Percentiles rank a stretch among this genome's conserved stretches.
These are phyloP conservation scores for Eragrostis tef DNA, from an alignment of 202 grass and related monocot species.

Conservation along the genomic window DNA sequence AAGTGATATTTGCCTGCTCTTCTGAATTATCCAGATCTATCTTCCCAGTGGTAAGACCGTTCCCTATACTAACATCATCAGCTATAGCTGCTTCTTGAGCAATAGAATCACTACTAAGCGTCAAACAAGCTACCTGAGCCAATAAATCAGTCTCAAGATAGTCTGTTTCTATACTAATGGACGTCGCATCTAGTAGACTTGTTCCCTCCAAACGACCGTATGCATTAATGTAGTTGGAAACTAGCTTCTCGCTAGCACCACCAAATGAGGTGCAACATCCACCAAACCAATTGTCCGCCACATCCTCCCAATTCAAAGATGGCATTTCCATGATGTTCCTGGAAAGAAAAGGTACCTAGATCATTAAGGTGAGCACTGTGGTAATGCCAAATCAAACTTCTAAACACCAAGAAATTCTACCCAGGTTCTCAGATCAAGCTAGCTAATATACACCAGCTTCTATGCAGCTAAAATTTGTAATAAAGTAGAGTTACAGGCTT, in stretches of 20 bases:
- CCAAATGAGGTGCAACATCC: conserved; percentile 96
- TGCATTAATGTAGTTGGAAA: conserved; percentile 66
- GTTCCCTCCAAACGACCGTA: conserved; percentile 60
- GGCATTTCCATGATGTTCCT: conserved; percentile 93
- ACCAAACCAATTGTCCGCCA: conserved; percentile 97
- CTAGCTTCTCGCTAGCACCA: conserved; percentile 71
- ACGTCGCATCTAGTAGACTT: conserved; percentile 64
- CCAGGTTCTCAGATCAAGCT: conserved; percentile 2
- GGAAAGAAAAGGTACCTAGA: conserved; percentile 28
- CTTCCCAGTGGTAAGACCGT: conserved; percentile 26
- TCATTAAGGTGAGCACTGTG: background rate
- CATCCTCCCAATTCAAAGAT: conserved; percentile 80
- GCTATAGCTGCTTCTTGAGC: conserved; percentile 36
- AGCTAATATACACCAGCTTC: conserved; percentile 1
- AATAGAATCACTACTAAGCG: conserved; percentile 23
- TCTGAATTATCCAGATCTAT: conserved; percentile 30
- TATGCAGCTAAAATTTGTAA: conserved; percentile 17
- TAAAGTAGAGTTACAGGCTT: background rate
- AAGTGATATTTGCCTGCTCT: conserved; percentile 27
- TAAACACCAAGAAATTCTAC: background rate
- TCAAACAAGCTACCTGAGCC: conserved; percentile 26
- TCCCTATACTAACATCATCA: conserved; percentile 32
- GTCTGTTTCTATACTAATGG: conserved; percentile 70
- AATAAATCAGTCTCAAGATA: conserved; percentile 56
- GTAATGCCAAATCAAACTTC: conserved; percentile 9